Evolutionary conservation across 2,329 filamentous ascomycete genomes (phyloP).

Genomic region (Myrmaecium sp.): DNA sequence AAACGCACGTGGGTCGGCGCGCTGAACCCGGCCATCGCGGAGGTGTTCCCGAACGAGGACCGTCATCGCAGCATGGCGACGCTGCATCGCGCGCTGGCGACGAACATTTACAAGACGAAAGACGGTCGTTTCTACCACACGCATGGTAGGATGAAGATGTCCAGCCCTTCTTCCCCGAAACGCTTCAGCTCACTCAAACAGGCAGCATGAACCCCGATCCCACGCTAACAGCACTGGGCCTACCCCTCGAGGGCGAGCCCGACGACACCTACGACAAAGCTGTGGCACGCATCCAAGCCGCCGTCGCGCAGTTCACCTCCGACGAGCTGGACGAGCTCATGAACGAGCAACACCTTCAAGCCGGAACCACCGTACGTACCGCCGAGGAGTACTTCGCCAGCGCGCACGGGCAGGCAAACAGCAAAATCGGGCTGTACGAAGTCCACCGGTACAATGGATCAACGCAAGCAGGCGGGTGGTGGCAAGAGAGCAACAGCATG

Average conservation of each 20-base stretch:
- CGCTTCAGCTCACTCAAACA: slow-evolving; percentile 1
- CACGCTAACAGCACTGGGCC: slow-evolving; percentile 19
- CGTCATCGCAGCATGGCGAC: too few species aligned
- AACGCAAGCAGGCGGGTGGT: slow-evolving; percentile 23
- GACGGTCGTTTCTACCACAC: slow-evolving; percentile 30
- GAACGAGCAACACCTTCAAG: slow-evolving; percentile 22
- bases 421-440: slow-evolving; percentile 25
- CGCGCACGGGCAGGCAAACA: slow-evolving; percentile 1
- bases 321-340: slow-evolving; percentile 18
- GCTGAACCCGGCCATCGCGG: too few species aligned
- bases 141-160: slow-evolving; percentile 24
- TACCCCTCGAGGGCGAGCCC: too few species aligned
- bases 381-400: background rate
- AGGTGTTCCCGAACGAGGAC: too few species aligned
- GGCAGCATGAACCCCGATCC: slow-evolving; percentile 28
- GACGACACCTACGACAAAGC: slow-evolving; percentile 11
- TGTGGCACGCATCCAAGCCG: slow-evolving; percentile 15
- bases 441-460: slow-evolving; percentile 13
- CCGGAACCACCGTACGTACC: slow-evolving; percentile 17
- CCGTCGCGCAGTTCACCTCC: slow-evolving; percentile 18
- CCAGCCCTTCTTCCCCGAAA: background rate
- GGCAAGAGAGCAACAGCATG: slow-evolving; percentile 16
- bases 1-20: too few species aligned
- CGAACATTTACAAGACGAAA: slow-evolving; percentile 31
- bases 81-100: too few species aligned